Percentiles rank a stretch among this genome's conserved stretches.
These are phyloP conservation scores for Sarocladiaceae sp. DNA, from an alignment of 2,329 filamentous ascomycete species.

Conservation along the genomic window DNA sequence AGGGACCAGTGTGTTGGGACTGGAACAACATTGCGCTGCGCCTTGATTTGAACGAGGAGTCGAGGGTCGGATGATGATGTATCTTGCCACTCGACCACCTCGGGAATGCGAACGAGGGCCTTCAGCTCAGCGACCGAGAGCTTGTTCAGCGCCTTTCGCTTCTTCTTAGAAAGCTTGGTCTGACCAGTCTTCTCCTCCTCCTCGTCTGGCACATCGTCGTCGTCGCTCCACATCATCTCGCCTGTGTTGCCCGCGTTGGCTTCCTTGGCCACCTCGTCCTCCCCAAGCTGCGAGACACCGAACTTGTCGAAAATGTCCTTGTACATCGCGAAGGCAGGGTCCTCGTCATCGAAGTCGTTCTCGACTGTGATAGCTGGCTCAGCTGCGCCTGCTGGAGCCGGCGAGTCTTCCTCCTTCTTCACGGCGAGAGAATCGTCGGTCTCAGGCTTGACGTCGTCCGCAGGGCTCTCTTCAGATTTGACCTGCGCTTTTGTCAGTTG, in stretches of 20 bases:
- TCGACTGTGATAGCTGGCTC: conserved; percentile 27
- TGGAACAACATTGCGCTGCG: conserved; percentile 90
- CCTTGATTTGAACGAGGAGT: conserved; percentile 89
- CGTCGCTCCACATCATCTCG: conserved; percentile 77
- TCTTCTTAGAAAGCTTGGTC: conserved; percentile 86
- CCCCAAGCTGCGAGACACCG: conserved; percentile 52
- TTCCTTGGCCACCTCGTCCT: conserved; percentile 61
- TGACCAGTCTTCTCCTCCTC: conserved; percentile 64
- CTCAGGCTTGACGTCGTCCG: conserved; percentile 15
- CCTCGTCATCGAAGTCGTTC: conserved; percentile 47
- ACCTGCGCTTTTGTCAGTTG: conserved; percentile 27
- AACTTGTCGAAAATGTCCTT: conserved; percentile 81
- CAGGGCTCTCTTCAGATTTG: conserved; percentile 31
- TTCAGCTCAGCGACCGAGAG: conserved; percentile 94
- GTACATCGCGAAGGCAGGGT: conserved; percentile 80
- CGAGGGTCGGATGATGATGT: conserved; percentile 85
- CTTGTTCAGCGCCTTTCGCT: conserved; percentile 86
- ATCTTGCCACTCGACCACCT: conserved; percentile 97
- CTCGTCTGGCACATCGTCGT: conserved; percentile 82
- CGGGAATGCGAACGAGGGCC: conserved; percentile 82
- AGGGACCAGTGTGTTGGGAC: conserved; percentile 93
- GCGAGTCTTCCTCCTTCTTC: conserved; percentile 23
- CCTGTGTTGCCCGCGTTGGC: conserved; percentile 71
- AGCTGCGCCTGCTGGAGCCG: conserved; percentile 24
- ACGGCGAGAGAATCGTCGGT: conserved; percentile 11